These are phyloP conservation scores for Paramecium biaurelia DNA, from an alignment of 73 alveolate species.

Conservation along the genomic window DNA sequence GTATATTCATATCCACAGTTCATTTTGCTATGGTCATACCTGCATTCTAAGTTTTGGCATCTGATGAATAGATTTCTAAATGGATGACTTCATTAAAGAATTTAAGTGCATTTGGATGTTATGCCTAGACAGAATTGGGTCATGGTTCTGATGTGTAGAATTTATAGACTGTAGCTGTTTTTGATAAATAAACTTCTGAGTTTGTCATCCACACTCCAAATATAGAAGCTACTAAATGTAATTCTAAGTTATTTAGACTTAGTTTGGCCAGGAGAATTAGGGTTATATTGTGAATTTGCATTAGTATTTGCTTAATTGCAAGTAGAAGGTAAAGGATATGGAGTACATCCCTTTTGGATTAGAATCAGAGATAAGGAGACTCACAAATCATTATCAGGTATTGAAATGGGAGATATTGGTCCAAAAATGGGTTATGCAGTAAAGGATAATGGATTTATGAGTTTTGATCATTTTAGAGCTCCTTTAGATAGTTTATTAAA, in stretches of 20 bases:
- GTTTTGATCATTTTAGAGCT: constrained; percentile 72
- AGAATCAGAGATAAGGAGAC: constrained; percentile 80
- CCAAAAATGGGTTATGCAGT: constrained; percentile 82
- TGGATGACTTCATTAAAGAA: constrained; percentile 46
- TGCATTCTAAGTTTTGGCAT: constrained; percentile 55
- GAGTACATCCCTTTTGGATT: constrained; percentile 89
- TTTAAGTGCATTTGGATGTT: constrained; percentile 53
- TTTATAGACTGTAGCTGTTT: constrained; percentile 48
- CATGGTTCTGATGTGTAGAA: constrained; percentile 65
- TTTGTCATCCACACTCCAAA: constrained; percentile 56
- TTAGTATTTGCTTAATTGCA: constrained; percentile 52
- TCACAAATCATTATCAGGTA: constrained; percentile 78
- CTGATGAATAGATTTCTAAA: constrained; percentile 51
- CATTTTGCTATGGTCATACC: constrained; percentile 63
- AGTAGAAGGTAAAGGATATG: constrained; percentile 72
- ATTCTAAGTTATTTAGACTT: background rate
- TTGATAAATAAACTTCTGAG: constrained; percentile 45
- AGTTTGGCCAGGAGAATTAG: constrained; percentile 68
- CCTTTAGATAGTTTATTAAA: constrained; percentile 78
- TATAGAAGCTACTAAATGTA: constrained; percentile 58
- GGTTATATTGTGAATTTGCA: constrained; percentile 56
- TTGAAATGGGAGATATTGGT: constrained; percentile 92
- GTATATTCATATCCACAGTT: constrained; percentile 48
- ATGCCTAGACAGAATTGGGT: constrained; percentile 60
- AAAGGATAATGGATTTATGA: constrained; percentile 85